Evolutionary conservation across 2,329 filamentous ascomycete species (phyloP).

Genomic region (Sporothrix inflata): DNA sequence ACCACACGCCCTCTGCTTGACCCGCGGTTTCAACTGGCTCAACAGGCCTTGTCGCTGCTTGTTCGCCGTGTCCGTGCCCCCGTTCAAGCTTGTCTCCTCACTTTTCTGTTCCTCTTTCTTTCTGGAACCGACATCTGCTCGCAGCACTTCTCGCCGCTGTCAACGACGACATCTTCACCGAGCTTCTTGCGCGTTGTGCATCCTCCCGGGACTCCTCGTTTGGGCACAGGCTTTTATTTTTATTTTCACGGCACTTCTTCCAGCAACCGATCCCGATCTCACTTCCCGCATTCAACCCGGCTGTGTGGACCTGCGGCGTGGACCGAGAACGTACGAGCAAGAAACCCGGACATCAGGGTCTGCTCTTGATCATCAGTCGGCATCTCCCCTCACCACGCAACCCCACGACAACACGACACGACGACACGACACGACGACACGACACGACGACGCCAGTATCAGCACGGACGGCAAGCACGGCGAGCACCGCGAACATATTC

Average conservation of each 20-base stretch:
- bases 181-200: not conserved
- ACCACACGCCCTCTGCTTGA: not conserved
- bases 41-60: not conserved
- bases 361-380: not conserved
- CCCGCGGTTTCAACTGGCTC: not conserved
- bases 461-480: not conserved
- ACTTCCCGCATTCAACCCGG: not conserved
- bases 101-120: not conserved
- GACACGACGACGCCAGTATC: not conserved
- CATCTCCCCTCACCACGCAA: not conserved
- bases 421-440: not conserved
- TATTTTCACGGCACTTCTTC: not conserved
- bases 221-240: not conserved
- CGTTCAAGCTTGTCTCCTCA: not conserved
- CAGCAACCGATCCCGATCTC: not conserved
- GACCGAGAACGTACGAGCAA: not conserved
- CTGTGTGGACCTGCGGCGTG: not conserved
- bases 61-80: not conserved
- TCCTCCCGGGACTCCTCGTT: not conserved
- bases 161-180: slow-evolving; percentile 8
- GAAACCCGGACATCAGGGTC: not conserved
- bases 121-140: not conserved
- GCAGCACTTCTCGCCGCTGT: not conserved
- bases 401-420: not conserved
- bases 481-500: not conserved